Percentiles rank a stretch among this genome's conserved stretches.
These are phyloP conservation scores for Mycena chlorophos DNA, from an alignment of 768 basidiomycete species.

Conservation along the genomic window DNA sequence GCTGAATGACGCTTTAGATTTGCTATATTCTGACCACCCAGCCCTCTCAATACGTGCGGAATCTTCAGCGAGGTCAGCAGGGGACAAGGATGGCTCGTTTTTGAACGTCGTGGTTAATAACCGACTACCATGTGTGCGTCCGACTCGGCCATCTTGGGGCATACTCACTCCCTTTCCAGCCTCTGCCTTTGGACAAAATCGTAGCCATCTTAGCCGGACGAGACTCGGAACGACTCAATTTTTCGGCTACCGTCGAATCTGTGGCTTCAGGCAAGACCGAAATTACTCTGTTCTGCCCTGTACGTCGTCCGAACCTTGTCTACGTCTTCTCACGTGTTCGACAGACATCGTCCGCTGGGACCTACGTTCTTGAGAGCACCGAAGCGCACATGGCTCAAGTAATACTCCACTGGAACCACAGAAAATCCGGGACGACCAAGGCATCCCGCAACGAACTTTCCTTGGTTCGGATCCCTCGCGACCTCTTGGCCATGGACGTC, in stretches of 20 bases:
- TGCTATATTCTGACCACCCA: slow-evolving; percentile 69
- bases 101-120: slow-evolving; percentile 65
- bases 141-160: not conserved
- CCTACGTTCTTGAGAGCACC: slow-evolving; percentile 65
- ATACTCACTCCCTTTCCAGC: slow-evolving; percentile 44
- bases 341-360: slow-evolving; percentile 71
- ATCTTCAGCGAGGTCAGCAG: slow-evolving; percentile 48
- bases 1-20: slow-evolving; percentile 44
- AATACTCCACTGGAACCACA: slow-evolving; percentile 63
- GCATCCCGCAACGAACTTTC: slow-evolving; percentile 32
- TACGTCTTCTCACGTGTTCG: not conserved
- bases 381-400: slow-evolving; percentile 67
- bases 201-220: slow-evolving; percentile 59
- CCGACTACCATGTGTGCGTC: slow-evolving; percentile 66
- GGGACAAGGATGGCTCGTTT: slow-evolving; percentile 65
- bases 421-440: slow-evolving; percentile 34
- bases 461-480: slow-evolving; percentile 63
- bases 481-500: slow-evolving; percentile 63
- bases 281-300: slow-evolving; percentile 68
- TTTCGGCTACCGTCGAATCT: slow-evolving; percentile 39
- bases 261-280: slow-evolving; percentile 61
- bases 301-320: slow-evolving; percentile 42
- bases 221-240: slow-evolving; percentile 63
- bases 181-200: slow-evolving; percentile 61
- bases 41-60: slow-evolving; percentile 55